Percentiles rank a stretch among this genome's conserved stretches.
phyloP scores from a whole-genome alignment of 768 basidiomycete species.

The Xanthoconium purpureum region DNA sequence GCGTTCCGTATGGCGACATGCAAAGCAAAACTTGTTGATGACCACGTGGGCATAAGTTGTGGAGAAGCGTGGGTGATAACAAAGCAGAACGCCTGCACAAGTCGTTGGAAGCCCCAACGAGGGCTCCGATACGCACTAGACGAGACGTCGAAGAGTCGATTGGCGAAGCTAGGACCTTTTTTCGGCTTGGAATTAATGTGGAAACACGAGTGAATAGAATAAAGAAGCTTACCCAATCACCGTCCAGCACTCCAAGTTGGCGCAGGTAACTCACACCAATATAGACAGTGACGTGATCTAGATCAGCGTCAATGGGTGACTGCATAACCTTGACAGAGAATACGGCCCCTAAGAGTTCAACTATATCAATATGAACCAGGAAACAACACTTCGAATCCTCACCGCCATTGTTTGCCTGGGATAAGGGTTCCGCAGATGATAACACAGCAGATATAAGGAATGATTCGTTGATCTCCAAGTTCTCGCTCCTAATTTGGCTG shows the following conservation, averaged over 20 bases:
- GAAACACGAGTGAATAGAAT: neutral
- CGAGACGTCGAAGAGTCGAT: constrained; percentile 38
- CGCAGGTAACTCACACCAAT: constrained; percentile 61
- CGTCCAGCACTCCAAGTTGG: constrained; percentile 61
- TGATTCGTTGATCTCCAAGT: constrained; percentile 67
- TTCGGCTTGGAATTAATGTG: neutral
- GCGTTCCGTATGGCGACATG: constrained; percentile 59
- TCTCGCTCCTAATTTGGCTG: constrained; percentile 31
- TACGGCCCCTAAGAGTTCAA: constrained; percentile 8
- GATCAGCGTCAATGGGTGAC: constrained; percentile 29
- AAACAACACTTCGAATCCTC: neutral
- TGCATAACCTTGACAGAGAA: constrained; percentile 34
- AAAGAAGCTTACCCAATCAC: constrained; percentile 66
- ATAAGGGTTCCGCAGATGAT: constrained; percentile 16
- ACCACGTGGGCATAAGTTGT: constrained; percentile 44
- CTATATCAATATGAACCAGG: neutral
- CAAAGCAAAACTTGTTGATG: constrained; percentile 37
- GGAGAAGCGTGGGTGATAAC: constrained; percentile 48
- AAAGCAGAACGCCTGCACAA: constrained; percentile 36
- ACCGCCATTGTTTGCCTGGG: constrained; percentile 7
- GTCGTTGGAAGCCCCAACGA: constrained; percentile 41
- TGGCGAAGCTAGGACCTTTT: constrained; percentile 52
- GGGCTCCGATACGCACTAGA: constrained; percentile 55
- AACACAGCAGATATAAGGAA: constrained; percentile 61
- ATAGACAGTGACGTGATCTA: constrained; percentile 59